phyloP scores from a whole-genome alignment of 441 rosid species.

The Hura crepitans region DNA sequence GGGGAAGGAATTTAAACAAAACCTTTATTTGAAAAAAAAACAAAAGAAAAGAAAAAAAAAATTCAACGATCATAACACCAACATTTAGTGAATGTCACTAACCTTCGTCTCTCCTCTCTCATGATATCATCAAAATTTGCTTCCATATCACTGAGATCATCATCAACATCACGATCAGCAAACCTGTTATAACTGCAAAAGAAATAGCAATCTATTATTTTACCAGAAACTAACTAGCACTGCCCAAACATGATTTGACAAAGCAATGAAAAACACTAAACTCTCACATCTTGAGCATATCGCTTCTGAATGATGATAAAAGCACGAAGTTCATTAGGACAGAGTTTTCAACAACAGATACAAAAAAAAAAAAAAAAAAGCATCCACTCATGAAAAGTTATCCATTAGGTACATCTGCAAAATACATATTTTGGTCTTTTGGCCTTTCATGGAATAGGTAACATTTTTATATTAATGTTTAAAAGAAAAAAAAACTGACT shows the following conservation, averaged over 20 bases:
- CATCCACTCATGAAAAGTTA: too few species aligned
- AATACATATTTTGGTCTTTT: too few species aligned
- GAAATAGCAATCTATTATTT: constrained; percentile 1
- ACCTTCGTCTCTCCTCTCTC: constrained; percentile 77
- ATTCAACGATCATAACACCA: too few species aligned
- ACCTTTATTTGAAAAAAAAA: too few species aligned
- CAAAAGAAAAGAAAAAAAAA: background rate
- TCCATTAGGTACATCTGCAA: too few species aligned
- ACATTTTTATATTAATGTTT: too few species aligned
- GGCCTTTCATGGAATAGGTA: too few species aligned
- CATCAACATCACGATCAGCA: constrained; percentile 39
- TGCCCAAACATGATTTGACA: background rate
- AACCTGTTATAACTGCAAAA: constrained; percentile 41
- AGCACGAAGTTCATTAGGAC: background rate
- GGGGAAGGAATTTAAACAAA: too few species aligned
- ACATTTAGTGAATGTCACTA: constrained; percentile 17
- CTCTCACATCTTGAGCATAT: background rate
- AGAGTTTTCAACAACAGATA: too few species aligned
- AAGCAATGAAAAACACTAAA: constrained; percentile 8
- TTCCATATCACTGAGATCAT: constrained; percentile 69
- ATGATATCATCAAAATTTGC: constrained; percentile 69
- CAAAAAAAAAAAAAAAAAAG: too few species aligned
- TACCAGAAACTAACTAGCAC: background rate
- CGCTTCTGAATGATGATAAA: too few species aligned
- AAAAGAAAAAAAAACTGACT: too few species aligned